Evolutionary conservation across 108 stramenopile species (phyloP), one percentile per base, ranked within the genome.

Genomic region (Cyclotella atomus): DNA sequence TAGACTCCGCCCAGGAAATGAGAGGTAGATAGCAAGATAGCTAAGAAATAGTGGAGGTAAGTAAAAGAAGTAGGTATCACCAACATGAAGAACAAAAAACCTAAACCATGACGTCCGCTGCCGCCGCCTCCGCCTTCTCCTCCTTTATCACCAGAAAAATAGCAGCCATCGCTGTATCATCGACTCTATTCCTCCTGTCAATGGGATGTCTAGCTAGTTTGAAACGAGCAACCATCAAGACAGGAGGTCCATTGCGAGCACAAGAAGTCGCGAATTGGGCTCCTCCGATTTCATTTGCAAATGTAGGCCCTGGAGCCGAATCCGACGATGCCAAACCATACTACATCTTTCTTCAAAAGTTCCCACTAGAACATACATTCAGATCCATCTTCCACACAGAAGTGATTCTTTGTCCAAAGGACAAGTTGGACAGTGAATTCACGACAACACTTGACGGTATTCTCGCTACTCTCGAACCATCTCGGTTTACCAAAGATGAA

Each of bases 311-410:
- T n/a, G 56, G 14, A 52, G n/a, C 52, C n/a, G 10, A 10, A 23
- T 19, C 9, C 36, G 50, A 36, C 0, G 50, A 34, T 1, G 17
- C 72, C 17, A 25, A 57, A 33, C 0, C 35, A 3, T 75, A 75
- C 44, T 81, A 70, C 45, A 52, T 82, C 15, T 82, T 82, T 46
- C 64, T 82, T 9, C 81, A 82, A 64, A 82, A 82, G 33, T 82
- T 82, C 32, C 81, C 81, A 1, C 64, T 82, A 0, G 63, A 82
- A 41, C 46, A 61, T 24, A 64, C 81, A 19, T 76, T 59, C 27
- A 33, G 49, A 24, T 54, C 64, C 50, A 54, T 82, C 34, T 82
- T 72, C 17, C 81, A 82, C 41, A 82, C 81, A n/a, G 81, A 82
- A 50, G 75, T 82, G 0, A 43, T 82, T 14, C 70, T 82, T 20